These are phyloP conservation scores for Phlebiopsis gigantea DNA, from an alignment of 768 basidiomycete species.

Conservation along the genomic window DNA sequence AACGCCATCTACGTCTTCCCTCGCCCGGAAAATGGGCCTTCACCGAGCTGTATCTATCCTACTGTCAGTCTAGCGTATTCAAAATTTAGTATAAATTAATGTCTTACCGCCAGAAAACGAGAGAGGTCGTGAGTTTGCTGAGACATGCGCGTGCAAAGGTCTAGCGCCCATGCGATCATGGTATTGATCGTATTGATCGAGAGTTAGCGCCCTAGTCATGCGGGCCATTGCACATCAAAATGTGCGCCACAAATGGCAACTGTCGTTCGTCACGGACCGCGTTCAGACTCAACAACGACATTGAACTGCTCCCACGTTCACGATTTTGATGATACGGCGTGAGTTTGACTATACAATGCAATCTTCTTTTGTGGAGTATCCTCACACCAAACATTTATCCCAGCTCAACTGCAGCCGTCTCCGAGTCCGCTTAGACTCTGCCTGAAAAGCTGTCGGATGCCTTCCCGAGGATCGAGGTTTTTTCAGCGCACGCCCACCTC, in stretches of 20 bases:
- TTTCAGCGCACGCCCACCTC: too few relatives aligned
- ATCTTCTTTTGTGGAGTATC: background rate
- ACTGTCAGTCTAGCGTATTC: background rate
- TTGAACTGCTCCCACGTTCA: background rate
- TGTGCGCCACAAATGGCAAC: background rate
- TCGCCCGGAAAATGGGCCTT: slow-evolving; percentile 44
- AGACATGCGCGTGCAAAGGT: too few relatives aligned
- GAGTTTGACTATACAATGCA: background rate
- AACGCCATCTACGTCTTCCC: slow-evolving; percentile 51
- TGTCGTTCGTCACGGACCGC: slow-evolving; percentile 5
- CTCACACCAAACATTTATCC: too few relatives aligned
- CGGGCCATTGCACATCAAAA: background rate
- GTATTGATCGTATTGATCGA: background rate
- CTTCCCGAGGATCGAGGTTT: too few relatives aligned
- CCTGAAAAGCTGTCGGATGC: too few relatives aligned
- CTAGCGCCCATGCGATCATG: too few relatives aligned
- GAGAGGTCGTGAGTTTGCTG: slow-evolving; percentile 10
- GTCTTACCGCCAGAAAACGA: slow-evolving; percentile 17
- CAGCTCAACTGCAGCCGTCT: too few relatives aligned
- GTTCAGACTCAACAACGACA: background rate
- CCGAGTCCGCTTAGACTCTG: too few relatives aligned
- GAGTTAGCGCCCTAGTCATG: slow-evolving; percentile 2
- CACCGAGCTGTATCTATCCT: slow-evolving; percentile 35
- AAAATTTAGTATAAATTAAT: background rate
- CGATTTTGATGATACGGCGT: background rate